These are phyloP conservation scores for Astragalus glycyphyllos DNA, from an alignment of 306 rosid genomes.

Conservation along the genomic window DNA sequence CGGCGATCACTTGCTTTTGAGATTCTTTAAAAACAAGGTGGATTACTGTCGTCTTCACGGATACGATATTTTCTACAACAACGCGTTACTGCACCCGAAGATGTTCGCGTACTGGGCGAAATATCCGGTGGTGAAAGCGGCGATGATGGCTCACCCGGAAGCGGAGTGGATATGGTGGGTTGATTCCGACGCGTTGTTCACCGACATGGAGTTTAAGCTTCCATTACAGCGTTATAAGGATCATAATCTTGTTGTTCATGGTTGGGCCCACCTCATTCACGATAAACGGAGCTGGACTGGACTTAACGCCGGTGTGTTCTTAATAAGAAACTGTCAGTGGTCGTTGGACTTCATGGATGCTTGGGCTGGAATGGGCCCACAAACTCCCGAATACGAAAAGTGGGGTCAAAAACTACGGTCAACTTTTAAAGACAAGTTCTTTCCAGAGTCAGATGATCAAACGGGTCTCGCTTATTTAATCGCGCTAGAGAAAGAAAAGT, in stretches of 20 bases:
- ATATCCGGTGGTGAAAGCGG: slow-evolving; percentile 73
- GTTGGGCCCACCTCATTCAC: slow-evolving; percentile 68
- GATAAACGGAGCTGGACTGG: slow-evolving; percentile 88
- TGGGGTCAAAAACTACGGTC: slow-evolving; percentile 69
- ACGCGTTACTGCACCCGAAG: slow-evolving; percentile 63
- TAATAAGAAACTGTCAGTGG: slow-evolving; percentile 90
- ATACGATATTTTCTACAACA: slow-evolving; percentile 71
- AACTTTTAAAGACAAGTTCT: slow-evolving; percentile 74
- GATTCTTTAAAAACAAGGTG: slow-evolving; percentile 85
- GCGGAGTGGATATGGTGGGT: slow-evolving; percentile 99
- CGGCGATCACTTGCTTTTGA: slow-evolving; percentile 71
- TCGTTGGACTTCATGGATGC: slow-evolving; percentile 73
- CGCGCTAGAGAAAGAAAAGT: slow-evolving; percentile 56
- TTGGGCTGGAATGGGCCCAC: slow-evolving; percentile 97
- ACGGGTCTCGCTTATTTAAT: slow-evolving; percentile 85
- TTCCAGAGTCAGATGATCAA: slow-evolving; percentile 92
- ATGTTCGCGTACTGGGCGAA: slow-evolving; percentile 86
- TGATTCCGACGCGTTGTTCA: slow-evolving; percentile 88
- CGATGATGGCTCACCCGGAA: slow-evolving; percentile 92
- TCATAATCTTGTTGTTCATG: slow-evolving; percentile 73
- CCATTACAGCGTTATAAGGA: slow-evolving; percentile 66
- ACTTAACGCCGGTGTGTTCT: slow-evolving; percentile 85
- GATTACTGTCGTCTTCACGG: slow-evolving; percentile 84
- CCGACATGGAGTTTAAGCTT: slow-evolving; percentile 86
- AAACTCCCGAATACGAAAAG: slow-evolving; percentile 57